These are phyloP conservation scores for Aspergillus steynii DNA, from an alignment of 495 filamentous ascomycete species.

Conservation along the genomic window DNA sequence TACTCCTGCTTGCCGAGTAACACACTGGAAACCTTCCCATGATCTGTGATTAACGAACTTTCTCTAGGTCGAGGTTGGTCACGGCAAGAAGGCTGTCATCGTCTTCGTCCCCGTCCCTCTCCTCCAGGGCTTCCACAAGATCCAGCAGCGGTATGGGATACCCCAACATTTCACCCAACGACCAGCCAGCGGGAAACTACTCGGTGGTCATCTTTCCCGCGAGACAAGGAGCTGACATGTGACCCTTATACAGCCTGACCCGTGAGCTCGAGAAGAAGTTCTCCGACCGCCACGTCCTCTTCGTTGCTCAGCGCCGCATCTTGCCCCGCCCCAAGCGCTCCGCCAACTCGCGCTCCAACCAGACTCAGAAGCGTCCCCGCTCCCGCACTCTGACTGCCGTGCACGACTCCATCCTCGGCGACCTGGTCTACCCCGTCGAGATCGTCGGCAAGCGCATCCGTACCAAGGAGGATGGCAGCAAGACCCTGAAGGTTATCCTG, in stretches of 20 bases:
- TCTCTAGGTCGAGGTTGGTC: slow-evolving; percentile 94
- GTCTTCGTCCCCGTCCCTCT: slow-evolving; percentile 99
- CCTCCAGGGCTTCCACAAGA: slow-evolving; percentile 92
- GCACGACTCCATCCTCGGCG: slow-evolving; percentile 92
- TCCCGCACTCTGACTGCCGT: slow-evolving; percentile 96
- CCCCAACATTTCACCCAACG: slow-evolving; percentile 2
- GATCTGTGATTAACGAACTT: slow-evolving; percentile 4
- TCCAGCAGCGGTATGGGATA: slow-evolving; percentile 90
- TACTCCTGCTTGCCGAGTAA: too few species aligned
- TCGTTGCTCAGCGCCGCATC: slow-evolving; percentile 98
- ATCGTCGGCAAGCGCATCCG: slow-evolving; percentile 97
- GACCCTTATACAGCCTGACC: slow-evolving; percentile 67
- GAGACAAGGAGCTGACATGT: slow-evolving; percentile 2
- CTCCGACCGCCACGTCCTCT: slow-evolving; percentile 99
- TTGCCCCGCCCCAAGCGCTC: slow-evolving; percentile 96
- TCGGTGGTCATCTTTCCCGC: neutral
- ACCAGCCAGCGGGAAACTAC: neutral
- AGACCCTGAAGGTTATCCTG: slow-evolving; percentile 95
- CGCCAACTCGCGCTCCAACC: slow-evolving; percentile 86
- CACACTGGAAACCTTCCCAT: neutral
- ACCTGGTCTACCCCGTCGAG: slow-evolving; percentile 99
- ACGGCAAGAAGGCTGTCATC: slow-evolving; percentile 99
- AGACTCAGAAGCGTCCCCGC: slow-evolving; percentile 96
- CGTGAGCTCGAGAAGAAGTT: slow-evolving; percentile 99
- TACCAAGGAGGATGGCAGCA: slow-evolving; percentile 96